These are phyloP conservation scores for Didymella sp. DNA, from an alignment of 2,329 filamentous ascomycete genomes.

Conservation along the genomic window DNA sequence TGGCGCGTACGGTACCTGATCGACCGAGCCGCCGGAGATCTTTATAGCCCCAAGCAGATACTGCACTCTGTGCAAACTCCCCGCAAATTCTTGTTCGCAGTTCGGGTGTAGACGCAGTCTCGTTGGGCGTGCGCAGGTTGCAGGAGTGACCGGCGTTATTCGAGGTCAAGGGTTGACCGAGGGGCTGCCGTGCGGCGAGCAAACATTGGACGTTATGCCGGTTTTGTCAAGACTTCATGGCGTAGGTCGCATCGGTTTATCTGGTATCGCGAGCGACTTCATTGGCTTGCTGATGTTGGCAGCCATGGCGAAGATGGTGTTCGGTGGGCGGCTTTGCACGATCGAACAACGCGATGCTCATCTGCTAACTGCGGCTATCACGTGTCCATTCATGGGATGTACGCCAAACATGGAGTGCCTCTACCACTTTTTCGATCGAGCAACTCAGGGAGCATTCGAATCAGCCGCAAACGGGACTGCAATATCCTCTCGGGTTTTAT, in stretches of 20 bases:
- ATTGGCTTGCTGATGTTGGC: background rate
- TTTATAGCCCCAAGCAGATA: background rate
- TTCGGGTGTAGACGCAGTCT: no score
- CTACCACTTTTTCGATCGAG: no score
- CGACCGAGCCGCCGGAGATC: background rate
- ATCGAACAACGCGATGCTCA: background rate
- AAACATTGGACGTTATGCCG: constrained; percentile 13
- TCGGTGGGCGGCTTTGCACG: constrained; percentile 11
- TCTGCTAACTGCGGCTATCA: constrained; percentile 13
- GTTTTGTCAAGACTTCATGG: background rate
- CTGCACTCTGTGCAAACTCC: background rate
- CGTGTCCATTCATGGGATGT: no score
- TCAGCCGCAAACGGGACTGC: no score
- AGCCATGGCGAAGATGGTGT: constrained; percentile 16
- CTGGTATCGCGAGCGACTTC: constrained; percentile 1
- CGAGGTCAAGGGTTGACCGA: constrained; percentile 25
- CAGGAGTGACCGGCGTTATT: constrained; percentile 4
- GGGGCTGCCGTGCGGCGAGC: constrained; percentile 27
- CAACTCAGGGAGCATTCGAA: no score
- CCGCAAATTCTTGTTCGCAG: background rate
- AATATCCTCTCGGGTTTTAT: no score
- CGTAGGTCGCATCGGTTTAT: background rate
- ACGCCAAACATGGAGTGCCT: no score
- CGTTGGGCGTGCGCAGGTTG: background rate
- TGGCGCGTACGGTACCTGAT: background rate